Percentiles rank a stretch among this genome's conserved stretches.
phyloP scores from a whole-genome alignment of 345 rosid genomes.

The Brassica cretica region DNA sequence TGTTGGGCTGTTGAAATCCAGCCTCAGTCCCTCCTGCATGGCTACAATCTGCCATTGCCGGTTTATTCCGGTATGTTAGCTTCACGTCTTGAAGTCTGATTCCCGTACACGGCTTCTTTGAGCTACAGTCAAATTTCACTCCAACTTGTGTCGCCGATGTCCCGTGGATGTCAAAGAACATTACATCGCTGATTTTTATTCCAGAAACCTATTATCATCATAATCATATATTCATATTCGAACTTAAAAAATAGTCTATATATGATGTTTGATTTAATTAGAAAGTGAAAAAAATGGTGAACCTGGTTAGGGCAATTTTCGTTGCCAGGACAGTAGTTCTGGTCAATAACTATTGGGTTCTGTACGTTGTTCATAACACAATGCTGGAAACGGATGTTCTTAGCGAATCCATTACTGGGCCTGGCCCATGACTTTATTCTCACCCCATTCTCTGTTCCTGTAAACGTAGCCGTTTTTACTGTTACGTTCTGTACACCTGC shows the following conservation, averaged over 20 bases:
- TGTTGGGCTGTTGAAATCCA: constrained; percentile 41
- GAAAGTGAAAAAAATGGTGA: not conserved
- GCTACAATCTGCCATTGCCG: constrained; percentile 51
- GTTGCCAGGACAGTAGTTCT: constrained; percentile 55
- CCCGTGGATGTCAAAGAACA: constrained; percentile 55
- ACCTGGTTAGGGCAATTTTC: constrained; percentile 45
- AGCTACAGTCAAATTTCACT: constrained; percentile 62
- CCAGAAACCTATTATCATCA: constrained; percentile 49
- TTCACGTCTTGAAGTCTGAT: constrained; percentile 55
- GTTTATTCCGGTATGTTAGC: constrained; percentile 47
- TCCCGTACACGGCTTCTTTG: constrained; percentile 50
- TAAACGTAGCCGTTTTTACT: constrained; percentile 40
- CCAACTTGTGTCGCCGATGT: constrained; percentile 62
- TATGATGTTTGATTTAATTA: not conserved
- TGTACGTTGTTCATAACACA: constrained; percentile 45
- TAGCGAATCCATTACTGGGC: constrained; percentile 55
- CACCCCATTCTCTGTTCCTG: constrained; percentile 51
- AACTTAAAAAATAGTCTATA: not conserved
- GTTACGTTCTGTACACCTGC: constrained; percentile 56
- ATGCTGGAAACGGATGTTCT: constrained; percentile 43
- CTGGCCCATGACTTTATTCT: constrained; percentile 69
- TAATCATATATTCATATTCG: not conserved
- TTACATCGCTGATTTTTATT: constrained; percentile 54
- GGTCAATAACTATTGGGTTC: constrained; percentile 63
- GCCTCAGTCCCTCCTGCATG: constrained; percentile 56